Conservation (phyloP, 306 rosid genomes). For the Gynostemma pentaphyllum region DNA sequence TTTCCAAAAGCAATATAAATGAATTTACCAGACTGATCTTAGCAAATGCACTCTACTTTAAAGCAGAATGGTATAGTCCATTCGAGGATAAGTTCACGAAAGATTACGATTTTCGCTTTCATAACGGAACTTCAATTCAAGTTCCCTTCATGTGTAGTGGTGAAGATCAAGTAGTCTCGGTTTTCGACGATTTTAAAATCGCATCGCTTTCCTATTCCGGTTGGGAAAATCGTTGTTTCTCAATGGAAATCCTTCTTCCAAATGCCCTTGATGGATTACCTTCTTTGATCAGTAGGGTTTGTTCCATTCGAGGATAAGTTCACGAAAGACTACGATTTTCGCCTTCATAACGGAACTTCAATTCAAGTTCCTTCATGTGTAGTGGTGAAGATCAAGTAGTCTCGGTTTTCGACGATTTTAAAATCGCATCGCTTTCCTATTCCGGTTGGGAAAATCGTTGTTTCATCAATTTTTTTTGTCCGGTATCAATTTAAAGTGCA, state of each 20-base stretch:
- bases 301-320: not conserved
- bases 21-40: not conserved
- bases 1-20: too few species aligned
- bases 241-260: slow-evolving; percentile 23
- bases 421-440: not conserved
- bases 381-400: not conserved
- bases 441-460: not conserved
- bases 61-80: not conserved
- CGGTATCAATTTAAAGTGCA: too few species aligned
- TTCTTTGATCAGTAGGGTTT: not conserved
- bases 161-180: not conserved
- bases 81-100: not conserved
- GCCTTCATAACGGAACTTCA: not conserved
- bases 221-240: not conserved
- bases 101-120: not conserved
- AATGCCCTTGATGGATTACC: slow-evolving; percentile 14
- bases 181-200: not conserved
- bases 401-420: not conserved
- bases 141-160: not conserved
- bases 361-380: not conserved
- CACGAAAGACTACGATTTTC: not conserved
- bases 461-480: too few species aligned
- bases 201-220: not conserved
- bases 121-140: not conserved
- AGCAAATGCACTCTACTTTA: not conserved